These are phyloP conservation scores for Phycomyces blakesleeanus DNA, from an alignment of 192 early-diverging fungal genomes.

Conservation along the genomic window DNA sequence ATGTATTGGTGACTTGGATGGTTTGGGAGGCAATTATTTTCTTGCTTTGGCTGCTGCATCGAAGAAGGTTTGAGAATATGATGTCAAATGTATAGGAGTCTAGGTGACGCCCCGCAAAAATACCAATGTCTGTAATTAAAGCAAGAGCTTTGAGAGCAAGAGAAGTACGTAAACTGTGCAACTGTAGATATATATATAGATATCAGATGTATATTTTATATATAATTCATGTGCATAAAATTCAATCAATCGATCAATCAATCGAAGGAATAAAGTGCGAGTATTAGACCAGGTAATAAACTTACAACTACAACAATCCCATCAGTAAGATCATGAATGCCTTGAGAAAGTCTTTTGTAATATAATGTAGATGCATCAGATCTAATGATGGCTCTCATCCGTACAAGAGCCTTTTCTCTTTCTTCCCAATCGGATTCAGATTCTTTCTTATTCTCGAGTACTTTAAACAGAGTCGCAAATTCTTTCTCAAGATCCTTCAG, in stretches of 20 bases:
- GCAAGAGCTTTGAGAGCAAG: constrained; percentile 21
- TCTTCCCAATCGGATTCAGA: constrained; percentile 33
- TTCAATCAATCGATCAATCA: too few relatives aligned
- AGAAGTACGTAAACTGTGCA: constrained; percentile 37
- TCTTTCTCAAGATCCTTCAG: constrained; percentile 19
- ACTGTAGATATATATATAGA: constrained; percentile 22
- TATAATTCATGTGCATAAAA: not conserved
- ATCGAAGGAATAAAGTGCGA: not conserved
- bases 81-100: constrained; percentile 36
- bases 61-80: constrained; percentile 27
- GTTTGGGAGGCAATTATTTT: constrained; percentile 25
- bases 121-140: constrained; percentile 29
- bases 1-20: constrained; percentile 10
- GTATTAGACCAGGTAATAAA: not conserved
- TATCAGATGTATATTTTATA: not conserved
- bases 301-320: constrained; percentile 24
- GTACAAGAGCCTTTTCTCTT: constrained; percentile 19
- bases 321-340: constrained; percentile 10
- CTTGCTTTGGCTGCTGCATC: constrained; percentile 22
- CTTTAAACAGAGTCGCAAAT: constrained; percentile 2
- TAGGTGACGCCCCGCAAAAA: constrained; percentile 12
- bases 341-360: constrained; percentile 9
- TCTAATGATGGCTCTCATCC: constrained; percentile 16
- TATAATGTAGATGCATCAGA: constrained; percentile 7
- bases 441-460: constrained; percentile 30